Base-by-base conservation (phyloP, 371 early-diverging fungal genomes). In the Mortierella polycephala region DNA sequence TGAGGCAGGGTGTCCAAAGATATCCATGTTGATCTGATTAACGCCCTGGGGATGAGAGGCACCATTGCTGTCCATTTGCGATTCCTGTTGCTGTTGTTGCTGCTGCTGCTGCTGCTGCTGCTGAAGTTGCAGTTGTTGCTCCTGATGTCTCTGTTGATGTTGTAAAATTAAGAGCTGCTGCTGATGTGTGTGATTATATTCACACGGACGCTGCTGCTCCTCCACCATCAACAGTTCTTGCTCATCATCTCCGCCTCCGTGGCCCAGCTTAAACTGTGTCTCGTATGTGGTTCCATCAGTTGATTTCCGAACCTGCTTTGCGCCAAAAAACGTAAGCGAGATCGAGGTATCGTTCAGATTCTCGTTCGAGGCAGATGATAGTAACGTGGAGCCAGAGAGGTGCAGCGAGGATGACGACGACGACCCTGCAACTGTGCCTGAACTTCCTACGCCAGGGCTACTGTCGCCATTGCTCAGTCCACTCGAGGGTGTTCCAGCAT, bases 261-360 rank as follows among this genome's bases (percentile, higher is more conserved):
- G 73, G 23, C 79, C 79, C 60, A 69, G 44, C 40, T 57, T 64
- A 52, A 79, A 79, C 49, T 79, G 79, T n/a, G 44, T 62, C 63
- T 79, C 57, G 54, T 79, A 79, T 6, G 79, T 79, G 5, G 79
- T 72, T 39, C 81, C 75, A 2, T 70, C 71, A 5, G 60, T 44
- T 37, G 70, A 39, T n/a, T 67, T 74, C 14, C 81, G 68, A 30
- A 81, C 45, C 49, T 74, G 75, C 40, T 74, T 74, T 7, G 81
- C 81, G 8, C 81, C 81, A 69, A 81, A 81, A 51, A 81, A 52
- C 1, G 81, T 81, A 39, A 79, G 47, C 1, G 79, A 79, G 51
- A 79, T 79, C 1, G 79, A 72, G 0, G 79, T 79, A 42, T 79
- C 71, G 50, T 79, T 79, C 42, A 40, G 18, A 46, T 71, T 76